phyloP scores from a whole-genome alignment of 108 stramenopile genomes.

The Pseudonitzschia multiseries region DNA sequence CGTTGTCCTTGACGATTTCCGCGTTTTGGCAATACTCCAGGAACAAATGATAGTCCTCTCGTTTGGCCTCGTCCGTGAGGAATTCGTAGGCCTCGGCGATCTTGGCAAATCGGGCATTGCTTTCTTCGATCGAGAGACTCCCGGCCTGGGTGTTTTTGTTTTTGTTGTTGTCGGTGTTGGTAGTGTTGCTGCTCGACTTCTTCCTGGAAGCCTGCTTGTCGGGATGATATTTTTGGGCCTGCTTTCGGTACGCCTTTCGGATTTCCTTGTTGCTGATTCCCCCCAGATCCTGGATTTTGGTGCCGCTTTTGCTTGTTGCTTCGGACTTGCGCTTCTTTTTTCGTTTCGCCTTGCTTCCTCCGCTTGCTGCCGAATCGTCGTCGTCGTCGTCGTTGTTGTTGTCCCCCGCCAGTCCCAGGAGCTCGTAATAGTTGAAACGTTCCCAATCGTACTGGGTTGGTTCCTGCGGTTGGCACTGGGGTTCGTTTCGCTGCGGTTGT shows the following conservation, averaged over 20 bases:
- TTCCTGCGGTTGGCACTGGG: slow-evolving; percentile 2
- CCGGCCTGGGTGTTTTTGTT: slow-evolving; percentile 26
- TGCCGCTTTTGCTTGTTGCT: slow-evolving; percentile 19
- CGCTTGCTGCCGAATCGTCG: not conserved
- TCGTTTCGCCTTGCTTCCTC: slow-evolving; percentile 8
- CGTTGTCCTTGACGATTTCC: slow-evolving; percentile 29
- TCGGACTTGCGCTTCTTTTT: slow-evolving; percentile 3
- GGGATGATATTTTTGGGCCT: slow-evolving; percentile 73
- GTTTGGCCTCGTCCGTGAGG: slow-evolving; percentile 42
- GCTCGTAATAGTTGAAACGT: slow-evolving; percentile 47
- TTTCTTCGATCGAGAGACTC: slow-evolving; percentile 45
- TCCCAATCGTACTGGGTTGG: slow-evolving; percentile 53
- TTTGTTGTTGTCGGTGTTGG: not conserved
- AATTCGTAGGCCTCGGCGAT: slow-evolving; percentile 79
- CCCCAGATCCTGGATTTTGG: slow-evolving; percentile 25
- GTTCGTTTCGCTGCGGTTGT: not conserved
- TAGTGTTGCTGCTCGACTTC: slow-evolving; percentile 17
- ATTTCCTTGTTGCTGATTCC: slow-evolving; percentile 50
- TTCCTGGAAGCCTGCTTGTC: slow-evolving; percentile 47
- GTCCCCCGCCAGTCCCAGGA: slow-evolving; percentile 32
- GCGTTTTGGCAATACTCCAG: slow-evolving; percentile 43
- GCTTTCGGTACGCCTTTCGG: slow-evolving; percentile 73
- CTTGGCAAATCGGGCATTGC: slow-evolving; percentile 61
- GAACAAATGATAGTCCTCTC: slow-evolving; percentile 63
- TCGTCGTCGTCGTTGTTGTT: not conserved